Evolutionary conservation across 1,284 basidiomycete genomes (phyloP), one percentile per base, ranked within the genome.

Genomic region (Melampsora medusae): DNA sequence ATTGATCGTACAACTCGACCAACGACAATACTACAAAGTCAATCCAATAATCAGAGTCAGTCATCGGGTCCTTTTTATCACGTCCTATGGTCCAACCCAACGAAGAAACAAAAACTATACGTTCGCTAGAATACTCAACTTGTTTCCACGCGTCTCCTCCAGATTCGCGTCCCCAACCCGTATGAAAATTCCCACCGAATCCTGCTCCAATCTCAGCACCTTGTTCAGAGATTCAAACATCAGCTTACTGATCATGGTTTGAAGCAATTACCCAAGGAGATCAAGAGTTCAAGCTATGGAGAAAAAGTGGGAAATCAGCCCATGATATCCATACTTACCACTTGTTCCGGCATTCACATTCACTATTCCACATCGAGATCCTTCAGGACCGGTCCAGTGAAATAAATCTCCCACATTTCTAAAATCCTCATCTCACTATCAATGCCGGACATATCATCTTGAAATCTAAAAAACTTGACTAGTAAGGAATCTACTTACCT

Each of bases 91-190:
- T 17, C 19, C 22, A 9, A 17, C 35, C 61, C 28, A 25, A 12
- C 14, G 17, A 49, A 53, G 62, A 67, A 71, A 61, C 62, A 19
- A 46, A 53, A 9, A 9, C 10, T 38, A 10, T 38, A 2, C 1
- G 10, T 38, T 38, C 10, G 28, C 1, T 28, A 28, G 7, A 48
- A 6, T 33, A 62, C 70, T 78, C 91, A 91, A 92, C 77, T 91
- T 96, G 92, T 84, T 95, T 95, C 94, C 94, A 97, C 31, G 94
- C 91, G 83, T 97, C 94, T 64, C 94, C 94, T 48, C 94, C 94
- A 17, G 92, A 93, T 85, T 97, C 94, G 74, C 94, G 88, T n/a
- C 95, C 95, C 93, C 92, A 93, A 77, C 85, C 86, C 1, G 84
- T 85, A 50, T 77, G 90, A 88, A 95, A 94, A 86, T 96, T 96